Evolutionary conservation across 768 basidiomycete species (phyloP), one percentile per base, ranked within the genome.

Genomic region (Mycena olivaceomarginata): DNA sequence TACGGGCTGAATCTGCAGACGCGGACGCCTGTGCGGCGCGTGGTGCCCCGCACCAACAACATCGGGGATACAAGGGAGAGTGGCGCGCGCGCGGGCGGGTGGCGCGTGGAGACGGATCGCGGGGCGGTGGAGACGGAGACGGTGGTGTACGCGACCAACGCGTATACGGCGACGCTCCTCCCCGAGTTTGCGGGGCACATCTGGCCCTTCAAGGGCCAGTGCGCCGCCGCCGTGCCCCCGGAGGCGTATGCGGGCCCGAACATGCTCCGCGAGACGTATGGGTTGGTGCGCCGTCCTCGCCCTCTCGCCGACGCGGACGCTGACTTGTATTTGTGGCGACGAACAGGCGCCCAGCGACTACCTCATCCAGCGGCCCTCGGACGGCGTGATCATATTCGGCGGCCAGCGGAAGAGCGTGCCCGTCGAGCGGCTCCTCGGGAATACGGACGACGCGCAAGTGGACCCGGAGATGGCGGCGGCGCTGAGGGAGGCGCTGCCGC

Each of bases 121-220:
- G 90, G 90, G 0, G 80, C 25, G 13, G 79, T 89, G 20, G 60
- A 48, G 39, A 81, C 87, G 0, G 66, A 66, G 2, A 84, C 86
- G 71, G 86, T 91, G 41, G 84, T 91, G 3, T 87, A 87, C 76
- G 87, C 88, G 20, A 89, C 89, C 46, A 91, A 91, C 80, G 89
- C 85, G n/a, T 89, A 88, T 79, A 85, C 85, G 37, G 84, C 88
- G 25, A 84, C 85, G 57, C 81, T 90, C n/a, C 77, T 91, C 31
- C 79, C 80, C 5, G 80, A 83, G 59, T 81, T 81, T 46, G 8
- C 22, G 11, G 82, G 80, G 15, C 83, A 73, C 45, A 81, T 83
- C 37, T 78, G 79, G 62, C 83, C 85, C 71, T 79, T 79, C 71
- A 69, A 62, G 20, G 78, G 74, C 9, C 79, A 80, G 77, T 80